Percentiles rank a stretch among this genome's conserved stretches.
phyloP scores from a whole-genome alignment of 148 eudicot genomes.

The Vaccinium corymbosum region DNA sequence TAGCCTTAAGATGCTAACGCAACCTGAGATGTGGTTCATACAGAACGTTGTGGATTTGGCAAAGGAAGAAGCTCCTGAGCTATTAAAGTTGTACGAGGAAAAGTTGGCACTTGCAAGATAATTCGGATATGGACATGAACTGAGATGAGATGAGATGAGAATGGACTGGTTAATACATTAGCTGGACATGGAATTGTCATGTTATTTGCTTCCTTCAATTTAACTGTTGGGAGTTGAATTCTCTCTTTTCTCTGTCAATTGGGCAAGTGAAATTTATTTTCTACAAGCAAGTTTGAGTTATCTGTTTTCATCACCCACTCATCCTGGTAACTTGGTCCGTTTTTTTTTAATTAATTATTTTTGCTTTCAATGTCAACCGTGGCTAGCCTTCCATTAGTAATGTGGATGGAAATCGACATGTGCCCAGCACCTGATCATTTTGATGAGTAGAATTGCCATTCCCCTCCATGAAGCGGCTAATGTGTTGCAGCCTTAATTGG shows the following conservation, averaged over 20 bases:
- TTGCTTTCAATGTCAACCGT: too few species aligned
- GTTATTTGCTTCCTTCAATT: background rate
- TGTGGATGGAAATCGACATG: too few species aligned
- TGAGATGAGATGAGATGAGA: background rate
- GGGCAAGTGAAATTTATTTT: background rate
- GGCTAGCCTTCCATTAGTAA: too few species aligned
- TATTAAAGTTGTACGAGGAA: constrained; percentile 14
- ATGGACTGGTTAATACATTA: background rate
- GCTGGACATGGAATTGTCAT: background rate
- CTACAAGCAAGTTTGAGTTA: background rate
- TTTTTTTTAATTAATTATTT: too few species aligned
- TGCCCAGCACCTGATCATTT: too few species aligned
- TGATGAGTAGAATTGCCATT: too few species aligned
- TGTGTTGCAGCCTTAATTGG: too few species aligned
- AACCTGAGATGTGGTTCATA: background rate
- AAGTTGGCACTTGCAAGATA: constrained; percentile 4
- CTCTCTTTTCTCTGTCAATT: background rate
- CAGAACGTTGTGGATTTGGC: background rate
- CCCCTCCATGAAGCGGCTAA: too few species aligned
- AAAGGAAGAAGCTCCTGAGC: constrained; percentile 17
- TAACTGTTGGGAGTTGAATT: background rate
- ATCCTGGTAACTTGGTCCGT: background rate
- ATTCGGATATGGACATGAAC: background rate
- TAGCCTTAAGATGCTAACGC: background rate
- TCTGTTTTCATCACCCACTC: background rate